Percentiles rank a stretch among this genome's conserved stretches.
Conservation (phyloP, 768 basidiomycete genomes). For the Kwoniella mangroviensis region DNA sequence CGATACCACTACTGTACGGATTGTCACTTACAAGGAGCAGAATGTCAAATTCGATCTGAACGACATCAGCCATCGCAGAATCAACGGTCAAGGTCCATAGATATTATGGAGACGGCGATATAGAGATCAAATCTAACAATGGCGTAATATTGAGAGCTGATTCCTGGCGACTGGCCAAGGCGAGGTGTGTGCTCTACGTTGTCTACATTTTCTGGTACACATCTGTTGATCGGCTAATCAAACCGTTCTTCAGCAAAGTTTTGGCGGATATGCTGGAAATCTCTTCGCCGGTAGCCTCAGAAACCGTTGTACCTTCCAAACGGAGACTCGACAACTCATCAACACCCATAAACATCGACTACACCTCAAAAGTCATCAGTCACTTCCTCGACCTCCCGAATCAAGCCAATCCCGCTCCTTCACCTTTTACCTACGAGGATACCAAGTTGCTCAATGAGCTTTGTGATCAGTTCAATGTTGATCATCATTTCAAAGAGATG, state of each 20-base stretch:
- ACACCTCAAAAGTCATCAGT: neutral
- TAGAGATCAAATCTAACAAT: neutral
- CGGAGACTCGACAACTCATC: neutral
- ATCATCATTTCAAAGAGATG: neutral
- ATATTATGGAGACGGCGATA: constrained; percentile 2
- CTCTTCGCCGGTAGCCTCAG: neutral
- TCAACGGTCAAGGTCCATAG: neutral
- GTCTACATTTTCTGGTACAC: neutral
- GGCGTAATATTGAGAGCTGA: neutral
- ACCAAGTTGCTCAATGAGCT: neutral
- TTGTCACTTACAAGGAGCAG: too few relatives aligned
- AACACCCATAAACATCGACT: neutral
- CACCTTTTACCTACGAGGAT: neutral
- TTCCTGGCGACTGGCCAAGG: constrained; percentile 1
- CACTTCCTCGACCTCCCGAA: constrained; percentile 3
- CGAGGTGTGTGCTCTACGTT: neutral
- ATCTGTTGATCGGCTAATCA: neutral
- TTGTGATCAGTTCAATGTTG: neutral
- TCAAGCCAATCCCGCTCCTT: neutral
- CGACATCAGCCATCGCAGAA: neutral
- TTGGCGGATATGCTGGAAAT: constrained; percentile 6
- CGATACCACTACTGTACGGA: too few relatives aligned
- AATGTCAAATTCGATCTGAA: neutral
- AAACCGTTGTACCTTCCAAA: neutral
- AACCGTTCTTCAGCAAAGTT: neutral